Conservation (phyloP, 2,329 filamentous ascomycete species). For the Penicillium sp. region DNA sequence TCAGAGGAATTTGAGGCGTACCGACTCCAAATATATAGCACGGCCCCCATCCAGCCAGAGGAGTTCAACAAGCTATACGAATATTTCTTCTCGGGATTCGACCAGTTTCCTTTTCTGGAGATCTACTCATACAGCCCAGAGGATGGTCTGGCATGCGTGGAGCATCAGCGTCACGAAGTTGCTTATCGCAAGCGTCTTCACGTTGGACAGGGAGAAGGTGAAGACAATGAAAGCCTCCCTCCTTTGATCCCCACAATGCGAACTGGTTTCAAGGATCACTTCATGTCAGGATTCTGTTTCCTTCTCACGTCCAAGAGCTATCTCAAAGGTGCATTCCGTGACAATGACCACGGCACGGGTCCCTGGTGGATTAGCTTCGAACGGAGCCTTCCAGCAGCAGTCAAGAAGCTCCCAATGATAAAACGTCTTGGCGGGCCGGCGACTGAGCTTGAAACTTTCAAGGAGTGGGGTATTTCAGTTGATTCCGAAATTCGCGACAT, state of each 20-base stretch:
- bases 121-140: background rate
- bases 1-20: background rate
- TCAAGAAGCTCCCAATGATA: background rate
- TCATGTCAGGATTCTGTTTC: background rate
- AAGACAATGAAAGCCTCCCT: background rate
- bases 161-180: background rate
- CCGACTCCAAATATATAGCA: background rate
- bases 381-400: background rate
- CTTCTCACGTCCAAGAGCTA: background rate
- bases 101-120: background rate
- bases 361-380: background rate
- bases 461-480: background rate
- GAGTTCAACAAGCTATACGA: background rate
- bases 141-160: background rate
- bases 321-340: background rate
- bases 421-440: background rate
- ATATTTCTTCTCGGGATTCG: background rate
- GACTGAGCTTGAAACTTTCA: background rate
- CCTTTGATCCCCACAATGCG: background rate
- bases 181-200: background rate
- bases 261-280: background rate
- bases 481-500: background rate
- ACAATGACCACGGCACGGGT: background rate
- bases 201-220: background rate
- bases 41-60: background rate